Conservation (phyloP, 371 early-diverging fungal species). For the Actinomucor elegans region DNA sequence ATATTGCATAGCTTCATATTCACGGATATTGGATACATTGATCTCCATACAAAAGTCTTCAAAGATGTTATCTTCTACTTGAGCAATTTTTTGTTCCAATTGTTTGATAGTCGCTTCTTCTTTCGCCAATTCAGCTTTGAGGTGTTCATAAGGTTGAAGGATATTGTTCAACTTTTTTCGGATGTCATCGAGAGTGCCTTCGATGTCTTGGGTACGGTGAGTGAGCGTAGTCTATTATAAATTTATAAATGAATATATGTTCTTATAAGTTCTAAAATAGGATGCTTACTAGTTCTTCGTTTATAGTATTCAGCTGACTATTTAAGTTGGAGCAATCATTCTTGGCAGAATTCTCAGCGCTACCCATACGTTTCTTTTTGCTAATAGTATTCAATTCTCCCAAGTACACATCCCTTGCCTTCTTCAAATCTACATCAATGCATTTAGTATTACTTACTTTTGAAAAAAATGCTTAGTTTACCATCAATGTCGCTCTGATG, state of each 20-base stretch:
- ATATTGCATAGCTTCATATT: constrained; percentile 77
- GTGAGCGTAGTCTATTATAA: constrained; percentile 9
- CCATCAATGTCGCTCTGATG: constrained; percentile 82
- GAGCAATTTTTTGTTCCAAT: constrained; percentile 54
- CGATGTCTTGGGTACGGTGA: constrained; percentile 16
- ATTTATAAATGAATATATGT: background rate
- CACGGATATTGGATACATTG: constrained; percentile 76
- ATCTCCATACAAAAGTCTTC: constrained; percentile 73
- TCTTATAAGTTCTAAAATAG: background rate
- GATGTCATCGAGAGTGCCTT: constrained; percentile 14
- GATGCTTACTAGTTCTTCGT: constrained; percentile 57
- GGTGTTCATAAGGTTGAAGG: constrained; percentile 8
- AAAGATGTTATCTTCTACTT: constrained; percentile 77
- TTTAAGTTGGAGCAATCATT: constrained; percentile 64
- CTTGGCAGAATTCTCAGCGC: constrained; percentile 62
- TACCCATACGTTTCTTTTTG: constrained; percentile 68
- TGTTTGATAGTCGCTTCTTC: constrained; percentile 33
- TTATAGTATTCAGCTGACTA: constrained; percentile 53
- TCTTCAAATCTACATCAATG: constrained; percentile 47
- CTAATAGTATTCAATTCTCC: constrained; percentile 72
- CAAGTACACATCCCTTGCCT: constrained; percentile 67
- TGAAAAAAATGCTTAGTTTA: too few relatives aligned
- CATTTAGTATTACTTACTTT: background rate
- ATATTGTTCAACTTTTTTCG: constrained; percentile 12
- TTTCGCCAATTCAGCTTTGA: constrained; percentile 32